Conservation (phyloP, 371 early-diverging fungal species). For the Parasitella parasitica region DNA sequence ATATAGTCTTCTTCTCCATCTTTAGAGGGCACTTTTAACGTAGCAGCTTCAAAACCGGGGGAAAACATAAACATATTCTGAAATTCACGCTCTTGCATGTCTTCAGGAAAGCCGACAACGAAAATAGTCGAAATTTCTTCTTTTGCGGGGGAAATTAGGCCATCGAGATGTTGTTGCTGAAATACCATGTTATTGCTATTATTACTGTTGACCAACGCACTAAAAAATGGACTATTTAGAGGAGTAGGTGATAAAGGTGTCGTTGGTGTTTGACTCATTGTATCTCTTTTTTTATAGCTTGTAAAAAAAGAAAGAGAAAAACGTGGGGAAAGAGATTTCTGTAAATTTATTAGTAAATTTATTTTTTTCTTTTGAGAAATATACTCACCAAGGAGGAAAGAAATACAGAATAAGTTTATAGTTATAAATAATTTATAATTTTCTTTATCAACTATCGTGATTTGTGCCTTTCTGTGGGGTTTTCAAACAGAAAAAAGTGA, state of each 20-base stretch:
- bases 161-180: not conserved
- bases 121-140: constrained; percentile 88
- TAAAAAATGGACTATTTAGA: constrained; percentile 22
- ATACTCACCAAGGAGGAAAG: not conserved
- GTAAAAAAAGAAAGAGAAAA: not conserved
- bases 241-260: constrained; percentile 22
- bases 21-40: constrained; percentile 73
- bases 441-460: not conserved
- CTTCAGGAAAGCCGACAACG: constrained; percentile 95
- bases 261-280: constrained; percentile 20
- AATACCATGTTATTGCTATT: not conserved
- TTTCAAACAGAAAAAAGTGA: not conserved
- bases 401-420: not conserved
- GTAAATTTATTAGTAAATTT: not conserved
- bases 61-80: constrained; percentile 95
- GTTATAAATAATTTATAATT: too few relatives aligned
- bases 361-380: too few relatives aligned
- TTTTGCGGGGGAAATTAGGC: constrained; percentile 18
- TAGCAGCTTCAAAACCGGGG: constrained; percentile 91
- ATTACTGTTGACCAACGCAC: not conserved
- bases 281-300: not conserved
- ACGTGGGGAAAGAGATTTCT: not conserved
- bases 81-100: constrained; percentile 94
- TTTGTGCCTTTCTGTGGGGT: not conserved
- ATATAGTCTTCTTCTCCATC: constrained; percentile 49